A percentile compares a stretch with the other conserved stretches of the same genome.
phyloP scores from a whole-genome alignment of 2,329 filamentous ascomycete species.

The Elsinoe fawcettii region DNA sequence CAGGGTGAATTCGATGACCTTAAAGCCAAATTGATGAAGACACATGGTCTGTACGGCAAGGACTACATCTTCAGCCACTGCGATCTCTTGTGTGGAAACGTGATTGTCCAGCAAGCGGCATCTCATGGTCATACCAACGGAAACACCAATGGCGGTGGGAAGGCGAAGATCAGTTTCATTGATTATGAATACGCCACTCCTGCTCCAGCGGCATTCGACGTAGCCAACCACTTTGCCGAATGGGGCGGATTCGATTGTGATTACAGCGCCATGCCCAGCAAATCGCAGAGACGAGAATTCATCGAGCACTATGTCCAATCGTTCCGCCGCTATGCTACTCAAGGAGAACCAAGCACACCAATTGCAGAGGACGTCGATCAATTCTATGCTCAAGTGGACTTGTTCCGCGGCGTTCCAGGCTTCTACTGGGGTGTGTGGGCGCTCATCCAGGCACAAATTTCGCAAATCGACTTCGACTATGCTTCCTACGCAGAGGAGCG shows the following conservation, averaged over 20 bases:
- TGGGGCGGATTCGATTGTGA: constrained; percentile 98
- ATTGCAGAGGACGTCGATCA: constrained; percentile 40
- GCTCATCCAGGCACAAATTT: constrained; percentile 87
- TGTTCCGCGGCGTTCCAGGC: constrained; percentile 80
- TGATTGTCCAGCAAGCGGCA: constrained; percentile 64
- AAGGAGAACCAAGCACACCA: constrained; percentile 18
- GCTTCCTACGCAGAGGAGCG: constrained; percentile 79
- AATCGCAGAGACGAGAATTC: constrained; percentile 68
- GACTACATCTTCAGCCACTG: constrained; percentile 90
- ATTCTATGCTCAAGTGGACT: constrained; percentile 73
- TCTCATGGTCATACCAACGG: constrained; percentile 20
- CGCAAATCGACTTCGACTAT: constrained; percentile 95
- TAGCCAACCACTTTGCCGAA: constrained; percentile 96
- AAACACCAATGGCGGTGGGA: constrained; percentile 22
- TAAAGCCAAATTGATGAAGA: constrained; percentile 63
- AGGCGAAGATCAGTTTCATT: constrained; percentile 65
- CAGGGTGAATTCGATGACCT: constrained; percentile 68
- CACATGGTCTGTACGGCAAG: constrained; percentile 66
- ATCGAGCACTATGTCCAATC: constrained; percentile 72
- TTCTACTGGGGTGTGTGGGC: constrained; percentile 94
- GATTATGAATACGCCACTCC: constrained; percentile 98
- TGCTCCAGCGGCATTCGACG: constrained; percentile 88
- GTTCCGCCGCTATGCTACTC: constrained; percentile 46
- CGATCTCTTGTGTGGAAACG: constrained; percentile 91
- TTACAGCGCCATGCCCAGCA: constrained; percentile 71